Evolutionary conservation across 306 rosid genomes (phyloP).

Genomic region (Clitoria ternatea): DNA sequence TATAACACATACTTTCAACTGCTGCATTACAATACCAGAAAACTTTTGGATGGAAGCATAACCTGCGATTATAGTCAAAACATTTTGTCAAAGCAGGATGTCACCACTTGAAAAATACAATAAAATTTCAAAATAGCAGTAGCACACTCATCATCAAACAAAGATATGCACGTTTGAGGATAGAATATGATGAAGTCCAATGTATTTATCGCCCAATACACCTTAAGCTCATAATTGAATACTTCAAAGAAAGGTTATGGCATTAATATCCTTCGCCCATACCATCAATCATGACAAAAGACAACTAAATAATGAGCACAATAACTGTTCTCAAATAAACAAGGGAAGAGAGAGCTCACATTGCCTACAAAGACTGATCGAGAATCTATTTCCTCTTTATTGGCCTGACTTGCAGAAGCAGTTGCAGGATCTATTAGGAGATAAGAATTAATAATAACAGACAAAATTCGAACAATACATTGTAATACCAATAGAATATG

Average conservation of each 20-base stretch:
- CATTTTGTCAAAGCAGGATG: conserved; percentile 36
- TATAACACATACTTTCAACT: conserved; percentile 31
- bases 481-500: not conserved
- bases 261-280: not conserved
- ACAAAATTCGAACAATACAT: not conserved
- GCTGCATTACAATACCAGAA: conserved; percentile 41
- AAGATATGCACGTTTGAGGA: not conserved
- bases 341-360: conserved; percentile 42
- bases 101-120: conserved; percentile 19
- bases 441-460: conserved; percentile 15
- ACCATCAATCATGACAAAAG: not conserved
- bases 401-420: conserved; percentile 57
- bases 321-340: not conserved
- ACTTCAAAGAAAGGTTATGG: not conserved
- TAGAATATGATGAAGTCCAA: not conserved
- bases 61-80: conserved; percentile 50
- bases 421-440: conserved; percentile 47
- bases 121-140: conserved; percentile 14
- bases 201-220: not conserved
- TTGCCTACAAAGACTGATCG: conserved; percentile 83
- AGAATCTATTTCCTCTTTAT: conserved; percentile 64
- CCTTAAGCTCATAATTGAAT: not conserved
- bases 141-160: not conserved
- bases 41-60: conserved; percentile 42
- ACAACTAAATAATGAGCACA: not conserved